Evolutionary conservation across 2,329 filamentous ascomycete species (phyloP), one percentile per base, ranked within the genome.

Genomic region (Botrytis squamosa): DNA sequence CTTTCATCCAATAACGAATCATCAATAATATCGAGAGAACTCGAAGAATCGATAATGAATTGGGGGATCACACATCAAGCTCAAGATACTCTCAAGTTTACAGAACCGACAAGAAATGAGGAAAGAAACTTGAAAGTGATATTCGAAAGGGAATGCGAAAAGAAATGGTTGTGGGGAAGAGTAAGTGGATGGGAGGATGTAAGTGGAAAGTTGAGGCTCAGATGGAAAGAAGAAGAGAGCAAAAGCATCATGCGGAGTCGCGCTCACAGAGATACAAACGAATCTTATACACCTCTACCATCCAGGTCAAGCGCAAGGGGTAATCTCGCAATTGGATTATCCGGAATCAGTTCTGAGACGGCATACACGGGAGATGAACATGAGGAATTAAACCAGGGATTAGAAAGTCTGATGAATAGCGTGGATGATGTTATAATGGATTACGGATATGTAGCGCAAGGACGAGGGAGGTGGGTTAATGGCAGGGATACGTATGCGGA

Each of bases 131-230:
- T 71, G 12, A 46, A 66, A 65, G 12, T 36, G 3, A 14, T 71
- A 9, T 66, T 71, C 8, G 46, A 65, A 60, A 49, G 20, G 12
- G 70, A 66, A 33, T 71, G 60, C 25, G 60, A 71, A 8, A 71
- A 71, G 22, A 55, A n/a, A 6, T 71, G 70, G 70, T 44, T 65
- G 29, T 71, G 70, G 70, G 70, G 70, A 10, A 16, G 46, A 2
- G 60, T 71, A 6, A 36, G 63, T 8, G 70, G 70, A 18, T 71
- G 70, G 70, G 70, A 71, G 10, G 70, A 71, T 57, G 36, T 71
- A 2, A 16, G 33, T 2, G 33, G 5, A 3, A 71, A 71, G 44
- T 25, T 71, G 22, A 55, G 59, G 2, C 44, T 57, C 6, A 46
- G 18, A 33, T 71, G 59, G 59, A 64, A 40, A 20, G 44, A 55